Conservation (phyloP, 2,329 filamentous ascomycete species). For the Diaporthe sp. region DNA sequence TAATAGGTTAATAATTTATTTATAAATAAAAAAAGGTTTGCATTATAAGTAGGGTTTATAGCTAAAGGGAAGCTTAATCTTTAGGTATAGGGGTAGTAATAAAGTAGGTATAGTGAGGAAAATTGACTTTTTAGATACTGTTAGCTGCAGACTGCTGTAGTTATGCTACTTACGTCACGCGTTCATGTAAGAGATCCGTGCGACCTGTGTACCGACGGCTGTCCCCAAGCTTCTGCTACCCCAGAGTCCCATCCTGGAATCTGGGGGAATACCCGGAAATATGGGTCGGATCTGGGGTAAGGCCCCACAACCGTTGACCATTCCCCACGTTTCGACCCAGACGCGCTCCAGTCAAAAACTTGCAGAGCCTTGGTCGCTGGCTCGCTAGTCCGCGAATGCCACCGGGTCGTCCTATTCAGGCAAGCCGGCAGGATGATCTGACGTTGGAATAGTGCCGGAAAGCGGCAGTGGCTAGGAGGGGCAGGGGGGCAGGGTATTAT, state of each 20-base stretch:
- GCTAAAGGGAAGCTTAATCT: too few relatives aligned
- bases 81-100: too few relatives aligned
- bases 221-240: not conserved
- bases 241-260: slow-evolving; percentile 5
- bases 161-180: not conserved
- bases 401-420: slow-evolving; percentile 32
- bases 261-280: slow-evolving; percentile 22
- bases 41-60: too few relatives aligned
- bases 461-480: not conserved
- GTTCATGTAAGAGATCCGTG: not conserved
- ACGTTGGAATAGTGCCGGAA: slow-evolving; percentile 6
- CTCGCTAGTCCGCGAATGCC: not conserved
- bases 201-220: not conserved
- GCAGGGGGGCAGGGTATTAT: not conserved
- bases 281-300: slow-evolving; percentile 22
- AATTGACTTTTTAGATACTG: too few relatives aligned
- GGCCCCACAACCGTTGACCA: slow-evolving; percentile 19
- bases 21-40: too few relatives aligned
- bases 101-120: too few relatives aligned
- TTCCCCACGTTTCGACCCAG: slow-evolving; percentile 1
- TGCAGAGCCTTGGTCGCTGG: not conserved
- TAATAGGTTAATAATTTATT: too few relatives aligned
- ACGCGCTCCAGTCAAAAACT: slow-evolving; percentile 34
- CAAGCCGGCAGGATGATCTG: slow-evolving; percentile 29
- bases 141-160: too few relatives aligned